Evolutionary conservation across 805 yeast genomes (phyloP), one percentile per base, ranked within the genome.

Genomic region (Kodamaea jinghongensis): DNA sequence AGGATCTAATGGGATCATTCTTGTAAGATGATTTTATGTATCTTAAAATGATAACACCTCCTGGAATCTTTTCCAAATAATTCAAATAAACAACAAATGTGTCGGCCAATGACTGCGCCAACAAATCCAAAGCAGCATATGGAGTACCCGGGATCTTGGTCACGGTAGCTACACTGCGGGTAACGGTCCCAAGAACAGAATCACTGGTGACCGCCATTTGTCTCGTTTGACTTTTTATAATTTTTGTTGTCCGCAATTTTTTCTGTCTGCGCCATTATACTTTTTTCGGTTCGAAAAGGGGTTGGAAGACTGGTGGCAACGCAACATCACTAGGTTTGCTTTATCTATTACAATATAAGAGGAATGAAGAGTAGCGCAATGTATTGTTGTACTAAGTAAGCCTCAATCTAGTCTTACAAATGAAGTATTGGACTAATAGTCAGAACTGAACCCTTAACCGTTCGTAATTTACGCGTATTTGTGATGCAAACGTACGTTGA

Each of bases 1-100:
- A 55, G 0, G 98, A 86, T 53, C 99, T 78, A 44, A 88, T 75
- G 1, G 99, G 99, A 60, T 93, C 99, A 62, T 93, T 79, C 60
- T 88, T 89, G 59, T 90, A 90, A 2, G 97, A 88, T 9, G 89
- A 81, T 47, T 73, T 74, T 54, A 93, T 82, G 61, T 93, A 93
- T 41, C 89, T 65, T 23, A 83, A 65, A 4, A 82, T 55, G 40
- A 78, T 65, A 32, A 63, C 67, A 11, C 85, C 84, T 41, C 85
- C 85, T 1, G 86, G 86, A 4, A 69, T 33, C 25, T 50, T 57
- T 26, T 61, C 66, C 32, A 70, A 55, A 36, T 52, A 54, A 47
- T 65, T 58, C 39, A 70, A 52, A 44, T 67, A 69, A 28, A 49
- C 53, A 11, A 63, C 56, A 45, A 70, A 64, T 20, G 54, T 56